A percentile compares a stretch with the other conserved stretches of the same genome.
phyloP scores from a whole-genome alignment of 192 early-diverging fungal species.

The Podila clonocystis region DNA sequence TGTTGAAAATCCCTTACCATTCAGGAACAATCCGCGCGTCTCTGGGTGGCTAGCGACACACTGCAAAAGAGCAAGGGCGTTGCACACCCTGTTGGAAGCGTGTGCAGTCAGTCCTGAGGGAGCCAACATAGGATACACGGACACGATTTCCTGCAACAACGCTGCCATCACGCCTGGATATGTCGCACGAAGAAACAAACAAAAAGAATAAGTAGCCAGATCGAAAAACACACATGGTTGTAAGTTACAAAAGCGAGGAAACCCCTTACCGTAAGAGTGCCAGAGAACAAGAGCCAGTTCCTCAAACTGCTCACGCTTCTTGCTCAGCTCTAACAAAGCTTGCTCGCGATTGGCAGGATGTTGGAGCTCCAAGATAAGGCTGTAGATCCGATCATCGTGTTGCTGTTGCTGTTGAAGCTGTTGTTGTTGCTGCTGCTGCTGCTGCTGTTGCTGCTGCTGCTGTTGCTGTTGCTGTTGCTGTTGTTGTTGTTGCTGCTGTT shows the following conservation, averaged over 20 bases:
- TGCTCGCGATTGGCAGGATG: conserved; percentile 83
- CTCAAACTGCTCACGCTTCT: conserved; percentile 94
- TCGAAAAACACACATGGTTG: background rate
- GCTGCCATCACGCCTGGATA: conserved; percentile 88
- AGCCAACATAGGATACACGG: conserved; percentile 88
- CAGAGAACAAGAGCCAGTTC: conserved; percentile 97
- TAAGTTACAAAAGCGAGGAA: background rate
- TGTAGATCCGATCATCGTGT: conserved; percentile 90
- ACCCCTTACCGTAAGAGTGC: conserved; percentile 87
- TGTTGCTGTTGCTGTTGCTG: conserved; percentile 17
- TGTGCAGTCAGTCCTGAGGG: conserved; percentile 85
- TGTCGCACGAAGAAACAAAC: background rate
- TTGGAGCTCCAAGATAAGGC: conserved; percentile 88
- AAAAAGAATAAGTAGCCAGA: background rate
- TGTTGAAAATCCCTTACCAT: conserved; percentile 58
- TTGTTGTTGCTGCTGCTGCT: conserved; percentile 41
- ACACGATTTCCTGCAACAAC: conserved; percentile 92
- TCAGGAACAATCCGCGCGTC: conserved; percentile 83
- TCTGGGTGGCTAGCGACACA: conserved; percentile 94
- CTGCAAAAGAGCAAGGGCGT: conserved; percentile 92
- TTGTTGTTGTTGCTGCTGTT: conserved; percentile 52
- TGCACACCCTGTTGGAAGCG: conserved; percentile 92
- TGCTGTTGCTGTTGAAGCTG: conserved; percentile 57
- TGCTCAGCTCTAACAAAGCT: conserved; percentile 92
- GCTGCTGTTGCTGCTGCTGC: conserved; percentile 24